phyloP scores from a whole-genome alignment of 2,329 filamentous ascomycete genomes.

The Sporothrix schenckii region DNA sequence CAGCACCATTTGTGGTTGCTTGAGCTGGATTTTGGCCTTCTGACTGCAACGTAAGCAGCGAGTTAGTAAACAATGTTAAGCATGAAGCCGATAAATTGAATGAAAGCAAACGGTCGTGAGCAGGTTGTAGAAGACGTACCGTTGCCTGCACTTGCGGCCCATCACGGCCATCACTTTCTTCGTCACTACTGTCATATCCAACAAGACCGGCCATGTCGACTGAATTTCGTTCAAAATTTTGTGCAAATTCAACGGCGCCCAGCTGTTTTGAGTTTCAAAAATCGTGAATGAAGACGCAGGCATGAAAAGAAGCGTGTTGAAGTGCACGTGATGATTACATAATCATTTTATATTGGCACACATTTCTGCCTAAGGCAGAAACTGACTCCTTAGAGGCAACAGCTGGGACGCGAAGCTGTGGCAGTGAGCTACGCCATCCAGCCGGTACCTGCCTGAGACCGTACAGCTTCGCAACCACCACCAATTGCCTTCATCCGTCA shows the following conservation, averaged over 20 bases:
- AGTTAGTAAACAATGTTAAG: neutral
- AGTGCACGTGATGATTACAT: constrained; percentile 6
- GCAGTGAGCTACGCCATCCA: constrained; percentile 29
- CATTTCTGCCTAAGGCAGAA: constrained; percentile 24
- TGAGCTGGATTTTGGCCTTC: neutral
- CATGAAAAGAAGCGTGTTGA: neutral
- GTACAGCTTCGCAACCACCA: neutral
- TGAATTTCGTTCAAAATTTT: neutral
- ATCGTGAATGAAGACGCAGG: constrained; percentile 4
- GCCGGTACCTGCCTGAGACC: constrained; percentile 16
- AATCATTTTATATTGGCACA: neutral
- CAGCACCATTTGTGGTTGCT: neutral
- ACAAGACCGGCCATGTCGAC: constrained; percentile 51
- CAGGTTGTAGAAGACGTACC: neutral
- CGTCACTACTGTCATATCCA: constrained; percentile 56
- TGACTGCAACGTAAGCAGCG: constrained; percentile 7
- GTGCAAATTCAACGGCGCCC: neutral
- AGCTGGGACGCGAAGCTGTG: constrained; percentile 40
- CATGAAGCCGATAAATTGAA: too few relatives aligned
- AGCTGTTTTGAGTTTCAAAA: neutral
- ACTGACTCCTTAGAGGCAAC: constrained; percentile 37
- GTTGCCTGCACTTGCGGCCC: neutral
- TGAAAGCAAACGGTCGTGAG: neutral
- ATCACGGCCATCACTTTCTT: constrained; percentile 42
- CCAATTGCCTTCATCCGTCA: neutral